Evolutionary conservation across 345 rosid genomes (phyloP), one percentile per base, ranked within the genome.

Genomic region (Durio zibethinus): DNA sequence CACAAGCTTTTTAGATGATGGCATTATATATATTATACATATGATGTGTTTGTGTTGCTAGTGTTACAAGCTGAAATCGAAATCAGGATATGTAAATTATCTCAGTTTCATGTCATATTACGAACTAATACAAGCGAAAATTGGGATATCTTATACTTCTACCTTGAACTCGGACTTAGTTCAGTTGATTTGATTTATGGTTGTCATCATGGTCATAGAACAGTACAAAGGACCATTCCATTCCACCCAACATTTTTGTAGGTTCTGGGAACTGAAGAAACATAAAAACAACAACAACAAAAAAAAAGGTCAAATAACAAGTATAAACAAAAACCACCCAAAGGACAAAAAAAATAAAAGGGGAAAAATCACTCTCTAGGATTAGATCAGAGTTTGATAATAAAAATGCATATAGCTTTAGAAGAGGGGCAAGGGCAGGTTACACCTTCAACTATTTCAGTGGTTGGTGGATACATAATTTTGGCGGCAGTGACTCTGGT

Each of bases 391-490:
- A n/a, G n/a, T n/a, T n/a, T n/a, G n/a, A n/a, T n/a, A n/a, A n/a
- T n/a, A n/a, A n/a, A n/a, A n/a, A n/a, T n/a, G n/a, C n/a, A n/a
- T n/a, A 45, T 54, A 62, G 40, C 66, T 31, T 62, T 1, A 8
- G 40, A 62, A 40, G 66, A 31, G 66, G 20, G 66, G n/a, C 20
- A 18, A 90, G 73, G 84, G 89, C 0, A 6, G n/a, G 8, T 4
- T 62, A 12, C 9, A 2, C 1, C 1, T 29, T 62, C 1, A 11
- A 3, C 15, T 1, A 0, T 33, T 4, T 62, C n/a, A 15, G 36
- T 87, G 73, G 98, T 97, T 68, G 84, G 87, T 0, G n/a, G n/a
- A n/a, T n/a, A n/a, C n/a, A 89, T 80, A 74, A 92, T 18, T 52
- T 18, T 52, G 21, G 5, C 21, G 18, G 56, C 56, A 0, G 35